Base-by-base conservation (phyloP, 768 basidiomycete genomes). In the Naganishia antarctica region DNA sequence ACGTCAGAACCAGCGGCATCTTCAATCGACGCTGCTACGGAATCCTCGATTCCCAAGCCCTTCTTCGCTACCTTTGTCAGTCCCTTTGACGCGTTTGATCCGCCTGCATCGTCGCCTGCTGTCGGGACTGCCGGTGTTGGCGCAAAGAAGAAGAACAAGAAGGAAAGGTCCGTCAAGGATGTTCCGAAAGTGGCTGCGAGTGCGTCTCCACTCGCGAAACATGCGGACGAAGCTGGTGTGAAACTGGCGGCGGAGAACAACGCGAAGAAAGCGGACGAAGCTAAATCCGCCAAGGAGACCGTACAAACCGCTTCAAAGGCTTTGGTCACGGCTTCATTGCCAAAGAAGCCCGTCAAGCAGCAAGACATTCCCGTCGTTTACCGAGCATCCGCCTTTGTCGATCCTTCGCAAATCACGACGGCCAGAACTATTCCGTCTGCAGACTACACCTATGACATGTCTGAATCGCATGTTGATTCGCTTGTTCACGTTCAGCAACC, bases 41-140 rank as follows among this genome's bases (percentile, higher is more conserved):
- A 0, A 21, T 32, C 3, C 4, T 34, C 15, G 31, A 8, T 8
- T 29, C 57, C 53, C 9, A 12, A 44, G 28, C 21, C 40, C 6
- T 32, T 53, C 41, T 58, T 43, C 8, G 58, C 53, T 21, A 18
- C 40, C 5, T 64, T 64, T 29, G 53, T 64, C 45, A 64, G 63
- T 45, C 63, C 63, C 11, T 64, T 64, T 41, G 63, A 64, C 31
- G 53, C 53, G 12, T 64, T 64, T 34, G 53, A 59, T 28, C 45
- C 45, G 18, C 53, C 53, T 18, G 29, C 50, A 3, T 49, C 59
- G 26, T 13, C 31, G 15, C 1, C 59, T 15, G 18, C 6, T 23
- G 4, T 4, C 8, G 59, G 34, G 9, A 3, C 43, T 16, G 57
- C 21, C 21, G 43, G 16, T 8, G 23, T 37, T 41, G 31, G 31